A percentile compares a stretch with the other conserved stretches of the same genome.
Conservation (phyloP, 176 grass and related monocot species). For the Urochloa ruziziensis region DNA sequence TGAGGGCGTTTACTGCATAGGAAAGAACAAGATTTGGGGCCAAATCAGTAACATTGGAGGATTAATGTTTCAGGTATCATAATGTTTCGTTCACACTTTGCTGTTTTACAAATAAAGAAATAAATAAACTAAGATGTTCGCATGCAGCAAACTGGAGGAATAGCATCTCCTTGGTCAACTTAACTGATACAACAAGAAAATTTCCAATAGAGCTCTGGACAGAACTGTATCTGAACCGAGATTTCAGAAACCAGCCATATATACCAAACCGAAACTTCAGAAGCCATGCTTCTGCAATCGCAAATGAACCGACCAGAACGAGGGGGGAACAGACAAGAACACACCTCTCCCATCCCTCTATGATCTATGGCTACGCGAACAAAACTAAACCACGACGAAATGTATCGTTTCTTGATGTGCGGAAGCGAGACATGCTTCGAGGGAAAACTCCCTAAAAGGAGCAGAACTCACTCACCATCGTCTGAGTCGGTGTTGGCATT, state of each 20-base stretch:
- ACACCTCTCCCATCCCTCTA: not conserved
- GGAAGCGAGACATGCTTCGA: not conserved
- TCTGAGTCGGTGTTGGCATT: slow-evolving; percentile 42
- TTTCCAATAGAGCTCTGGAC: not conserved
- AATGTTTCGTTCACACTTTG: not conserved
- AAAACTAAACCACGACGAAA: not conserved
- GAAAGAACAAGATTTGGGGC: not conserved
- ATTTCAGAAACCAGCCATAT: not conserved
- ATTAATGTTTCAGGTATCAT: slow-evolving; percentile 5
- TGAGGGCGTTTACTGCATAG: slow-evolving; percentile 75
- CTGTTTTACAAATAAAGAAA: not conserved
- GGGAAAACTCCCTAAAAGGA: not conserved
- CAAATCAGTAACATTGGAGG: not conserved
- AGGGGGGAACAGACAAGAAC: not conserved
- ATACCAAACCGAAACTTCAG: not conserved
- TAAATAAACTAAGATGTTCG: not conserved
- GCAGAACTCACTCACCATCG: slow-evolving; percentile 38
- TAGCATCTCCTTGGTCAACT: not conserved
- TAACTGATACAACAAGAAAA: not conserved
- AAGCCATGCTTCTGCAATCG: not conserved
- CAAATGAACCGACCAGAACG: not conserved
- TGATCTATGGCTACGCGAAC: not conserved
- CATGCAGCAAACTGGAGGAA: not conserved
- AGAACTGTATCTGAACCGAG: not conserved
- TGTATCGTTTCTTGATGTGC: not conserved